Evolutionary conservation across 73 alveolate genomes (phyloP), one percentile per base, ranked within the genome.

Genomic region (Paramecium caudatum): DNA sequence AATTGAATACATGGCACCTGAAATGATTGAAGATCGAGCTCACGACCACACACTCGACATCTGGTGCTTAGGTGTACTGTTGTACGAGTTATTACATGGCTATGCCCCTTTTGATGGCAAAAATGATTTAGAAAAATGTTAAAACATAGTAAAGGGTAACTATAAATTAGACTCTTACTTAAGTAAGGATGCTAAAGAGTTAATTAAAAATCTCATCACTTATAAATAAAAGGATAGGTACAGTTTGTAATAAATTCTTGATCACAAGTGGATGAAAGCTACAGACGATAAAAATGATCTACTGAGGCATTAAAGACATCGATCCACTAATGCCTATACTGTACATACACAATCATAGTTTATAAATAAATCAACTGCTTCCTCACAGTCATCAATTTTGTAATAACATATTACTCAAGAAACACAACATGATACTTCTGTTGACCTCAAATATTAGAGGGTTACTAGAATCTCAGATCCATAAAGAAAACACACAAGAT

Each of bases 61-160:
- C 17, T 97, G 99, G 99, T 94, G 98, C 25, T 83, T 97, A 19
- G 99, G 99, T 9, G 91, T 97, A 10, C 91, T 97, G 41, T 95
- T 97, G 8, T 97, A 93, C 94, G 99, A 97, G 82, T 74, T 97
- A 65, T 83, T 94, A 6, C 98, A 96, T 50, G 99, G 99, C 4
- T 32, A 90, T 49, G 97, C 98, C 3, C 99, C 99, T 0, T 97
- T 95, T 83, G 48, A 47, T 19, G 93, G 93, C n/a, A 50, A 46
- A 30, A 48, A 46, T 81, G 90, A 82, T 74, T 50, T 88, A 91
- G 96, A 27, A 21, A 92, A 47, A 80, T 69, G 80, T 91, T 93
- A 21, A 16, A 39, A 49, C 96, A 95, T 80, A 90, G 94, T 82
- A 23, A 91, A 33, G 41, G 90, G 16, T 47, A 81, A 85, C 90